Conservation (phyloP, 352 stramenopile genomes). For the Globisporangium nagaii region DNA sequence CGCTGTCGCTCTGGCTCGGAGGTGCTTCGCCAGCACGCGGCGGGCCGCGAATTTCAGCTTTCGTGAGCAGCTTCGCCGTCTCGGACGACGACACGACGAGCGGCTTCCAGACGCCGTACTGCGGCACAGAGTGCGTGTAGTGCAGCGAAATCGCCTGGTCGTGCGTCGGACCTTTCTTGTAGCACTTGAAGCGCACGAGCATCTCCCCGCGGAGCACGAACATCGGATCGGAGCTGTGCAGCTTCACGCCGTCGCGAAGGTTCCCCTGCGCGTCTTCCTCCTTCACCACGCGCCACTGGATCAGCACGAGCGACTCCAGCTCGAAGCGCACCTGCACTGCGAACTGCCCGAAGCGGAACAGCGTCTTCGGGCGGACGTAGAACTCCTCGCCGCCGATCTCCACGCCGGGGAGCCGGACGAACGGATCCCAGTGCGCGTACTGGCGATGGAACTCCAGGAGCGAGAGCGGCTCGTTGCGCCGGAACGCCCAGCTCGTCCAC, state of each 20-base stretch:
- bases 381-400: constrained; percentile 3
- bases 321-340: constrained; percentile 28
- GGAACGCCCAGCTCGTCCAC: constrained; percentile 24
- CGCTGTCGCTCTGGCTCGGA: constrained; percentile 7
- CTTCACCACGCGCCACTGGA: constrained; percentile 31
- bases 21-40: neutral
- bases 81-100: constrained; percentile 10
- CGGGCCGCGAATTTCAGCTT: neutral
- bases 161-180: neutral
- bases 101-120: constrained; percentile 11
- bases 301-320: constrained; percentile 16
- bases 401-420: neutral
- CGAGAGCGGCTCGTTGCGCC: constrained; percentile 16
- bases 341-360: constrained; percentile 26
- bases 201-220: constrained; percentile 13
- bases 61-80: neutral
- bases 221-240: constrained; percentile 1
- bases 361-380: constrained; percentile 22
- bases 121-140: constrained; percentile 5
- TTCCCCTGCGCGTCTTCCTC: neutral
- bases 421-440: constrained; percentile 38
- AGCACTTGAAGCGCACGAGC: constrained; percentile 7
- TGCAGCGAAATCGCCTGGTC: constrained; percentile 10
- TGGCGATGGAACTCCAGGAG: constrained; percentile 38
- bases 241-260: too few species aligned